Base-by-base conservation (phyloP, 768 basidiomycete species). In the Amanita rimosa region DNA sequence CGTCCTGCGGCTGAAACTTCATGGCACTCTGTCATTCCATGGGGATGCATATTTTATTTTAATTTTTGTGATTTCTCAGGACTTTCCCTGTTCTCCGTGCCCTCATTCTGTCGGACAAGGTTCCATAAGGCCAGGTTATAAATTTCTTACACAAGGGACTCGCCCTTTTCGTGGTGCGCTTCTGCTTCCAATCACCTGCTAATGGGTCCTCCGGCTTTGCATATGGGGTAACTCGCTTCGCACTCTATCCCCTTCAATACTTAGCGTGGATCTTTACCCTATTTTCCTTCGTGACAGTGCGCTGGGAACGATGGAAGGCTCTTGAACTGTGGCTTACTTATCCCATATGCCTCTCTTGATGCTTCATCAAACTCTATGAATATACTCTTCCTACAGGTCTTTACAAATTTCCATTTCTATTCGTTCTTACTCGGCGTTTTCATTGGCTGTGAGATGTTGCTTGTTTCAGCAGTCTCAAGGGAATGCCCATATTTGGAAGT, bases 401-500 rank as follows among this genome's bases (percentile, higher is more conserved):
- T 43, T 27, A 27, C 26, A 39, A 11, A 29, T 43, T 26, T 44
- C 43, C 43, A 34, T 31, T 44, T 34, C 31, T 13, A 31, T 34
- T 33, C 26, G 7, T 3, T 46, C 31, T 13, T 31, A 17, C 47
- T 27, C 19, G 14, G 22, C 24, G 11, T 33, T 48, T 24, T 24
- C 37, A 27, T 29, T 33, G 36, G 37, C 26, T 39, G 16, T 27
- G 17, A 26, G 26, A 27, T 21, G 16, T 36, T 36, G 19, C 45
- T 26, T 22, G 34, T 36, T 46, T 46, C 37, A 48, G 47, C 14
- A 48, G 38, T 39, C 38, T 24, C 47, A 48, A 48, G 36, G 35
- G 6, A 39, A 40, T 22, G 36, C 5, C 47, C 47, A 16, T 29
- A 29, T 48, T 40, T 48, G 47, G 47, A 39, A 48, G n/a, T 37